Evolutionary conservation across 179 eudicot species (phyloP).

Genomic region (Silene vulgaris): DNA sequence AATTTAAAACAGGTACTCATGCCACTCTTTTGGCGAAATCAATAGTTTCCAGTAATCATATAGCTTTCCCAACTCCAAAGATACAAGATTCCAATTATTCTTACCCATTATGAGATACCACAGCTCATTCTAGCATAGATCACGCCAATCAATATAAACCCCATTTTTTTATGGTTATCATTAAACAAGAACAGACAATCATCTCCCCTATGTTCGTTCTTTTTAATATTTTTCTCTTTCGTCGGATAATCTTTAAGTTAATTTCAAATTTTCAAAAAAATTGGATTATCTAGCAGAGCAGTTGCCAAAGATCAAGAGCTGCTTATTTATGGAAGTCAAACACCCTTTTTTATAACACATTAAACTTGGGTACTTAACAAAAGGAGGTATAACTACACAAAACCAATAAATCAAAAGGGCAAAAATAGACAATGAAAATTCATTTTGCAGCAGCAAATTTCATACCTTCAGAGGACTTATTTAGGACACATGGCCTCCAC

Average conservation of each 20-base stretch:
- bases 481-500: slow-evolving; percentile 79
- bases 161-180: not conserved
- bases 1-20: not conserved
- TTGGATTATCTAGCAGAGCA: not conserved
- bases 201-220: not conserved
- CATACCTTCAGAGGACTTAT: slow-evolving; percentile 69
- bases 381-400: not conserved
- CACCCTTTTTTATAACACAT: not conserved
- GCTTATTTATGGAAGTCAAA: not conserved
- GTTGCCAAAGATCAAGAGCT: not conserved
- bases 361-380: not conserved
- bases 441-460: not conserved
- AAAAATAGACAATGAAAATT: not conserved
- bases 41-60: not conserved
- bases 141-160: not conserved
- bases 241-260: not conserved
- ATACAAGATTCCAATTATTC: no score
- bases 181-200: not conserved
- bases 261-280: not conserved
- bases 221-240: no score
- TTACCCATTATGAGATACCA: not conserved
- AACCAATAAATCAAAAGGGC: not conserved
- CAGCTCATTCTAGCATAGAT: not conserved
- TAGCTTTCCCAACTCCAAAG: not conserved
- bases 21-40: not conserved